These are phyloP conservation scores for Breviolum minutum DNA, from an alignment of 73 alveolate genomes.

Conservation along the genomic window DNA sequence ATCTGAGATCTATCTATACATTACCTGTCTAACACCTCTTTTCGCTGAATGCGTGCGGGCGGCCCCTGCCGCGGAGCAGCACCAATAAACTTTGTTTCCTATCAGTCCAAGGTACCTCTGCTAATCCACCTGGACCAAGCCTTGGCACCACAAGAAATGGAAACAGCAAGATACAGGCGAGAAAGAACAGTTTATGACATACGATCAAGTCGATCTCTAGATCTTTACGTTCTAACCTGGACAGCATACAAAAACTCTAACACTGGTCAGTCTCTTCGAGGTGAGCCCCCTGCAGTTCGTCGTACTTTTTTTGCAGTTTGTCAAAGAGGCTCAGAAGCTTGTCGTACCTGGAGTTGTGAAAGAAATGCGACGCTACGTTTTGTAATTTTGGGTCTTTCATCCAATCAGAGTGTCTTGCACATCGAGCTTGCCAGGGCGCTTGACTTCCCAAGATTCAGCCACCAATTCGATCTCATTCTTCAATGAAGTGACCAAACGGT, in stretches of 20 bases:
- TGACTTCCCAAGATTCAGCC: constrained; percentile 89
- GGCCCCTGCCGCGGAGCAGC: too few species aligned
- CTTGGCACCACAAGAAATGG: not conserved
- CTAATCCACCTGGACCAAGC: constrained; percentile 65
- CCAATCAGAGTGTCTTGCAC: not conserved
- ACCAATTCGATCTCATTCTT: constrained; percentile 83
- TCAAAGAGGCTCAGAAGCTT: constrained; percentile 66
- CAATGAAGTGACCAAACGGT: constrained; percentile 69
- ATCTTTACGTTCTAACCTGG: not conserved
- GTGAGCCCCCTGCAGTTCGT: constrained; percentile 38
- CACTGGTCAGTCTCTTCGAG: too few species aligned
- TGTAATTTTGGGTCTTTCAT: too few species aligned
- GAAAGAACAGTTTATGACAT: not conserved
- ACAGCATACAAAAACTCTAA: too few species aligned
- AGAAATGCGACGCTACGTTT: too few species aligned
- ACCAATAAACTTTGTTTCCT: too few species aligned
- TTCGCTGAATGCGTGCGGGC: too few species aligned
- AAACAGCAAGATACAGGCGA: too few species aligned
- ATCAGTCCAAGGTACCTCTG: constrained; percentile 3
- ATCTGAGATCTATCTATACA: too few species aligned
- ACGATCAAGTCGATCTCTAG: not conserved
- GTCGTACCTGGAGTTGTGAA: constrained; percentile 24
- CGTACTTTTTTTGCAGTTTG: constrained; percentile 55
- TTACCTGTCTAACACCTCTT: too few species aligned
- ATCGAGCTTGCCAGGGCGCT: constrained; percentile 4